phyloP scores from a whole-genome alignment of 495 filamentous ascomycete genomes.

The Penicillium ochrochloron region DNA sequence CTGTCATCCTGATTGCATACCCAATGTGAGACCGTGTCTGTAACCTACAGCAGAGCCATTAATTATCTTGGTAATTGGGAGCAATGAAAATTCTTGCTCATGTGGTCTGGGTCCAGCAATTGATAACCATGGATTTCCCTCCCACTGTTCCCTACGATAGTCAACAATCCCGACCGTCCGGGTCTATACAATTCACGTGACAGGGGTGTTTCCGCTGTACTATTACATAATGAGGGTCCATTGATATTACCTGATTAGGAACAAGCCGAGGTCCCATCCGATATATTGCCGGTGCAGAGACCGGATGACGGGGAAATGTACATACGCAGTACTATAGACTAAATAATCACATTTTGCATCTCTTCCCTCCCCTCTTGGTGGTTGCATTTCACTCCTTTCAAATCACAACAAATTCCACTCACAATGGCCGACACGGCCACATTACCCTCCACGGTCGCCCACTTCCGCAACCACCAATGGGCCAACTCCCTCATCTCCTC shows the following conservation, averaged over 20 bases:
- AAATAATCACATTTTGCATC: neutral
- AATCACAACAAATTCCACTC: neutral
- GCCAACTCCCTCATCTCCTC: conserved; percentile 38
- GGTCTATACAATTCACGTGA: neutral
- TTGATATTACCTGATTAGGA: conserved; percentile 15
- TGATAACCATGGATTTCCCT: neutral
- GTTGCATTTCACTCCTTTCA: neutral
- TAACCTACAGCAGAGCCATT: neutral
- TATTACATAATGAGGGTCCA: conserved; percentile 3
- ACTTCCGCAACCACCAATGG: conserved; percentile 33
- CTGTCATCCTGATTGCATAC: conserved; percentile 30
- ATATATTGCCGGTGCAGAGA: neutral
- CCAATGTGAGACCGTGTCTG: conserved; percentile 18
- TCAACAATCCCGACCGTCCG: neutral
- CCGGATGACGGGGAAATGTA: neutral
- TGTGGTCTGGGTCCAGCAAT: neutral
- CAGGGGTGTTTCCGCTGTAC: neutral
- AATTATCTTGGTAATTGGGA: conserved; percentile 5
- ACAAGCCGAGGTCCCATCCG: conserved; percentile 20
- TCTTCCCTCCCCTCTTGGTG: neutral
- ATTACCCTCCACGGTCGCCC: conserved; percentile 20
- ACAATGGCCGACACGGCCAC: conserved; percentile 28
- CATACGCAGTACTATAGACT: neutral
- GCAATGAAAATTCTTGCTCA: neutral
- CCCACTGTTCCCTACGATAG: neutral